Evolutionary conservation across 352 stramenopile species (phyloP).

Genomic region (Pythium brachiatum): DNA sequence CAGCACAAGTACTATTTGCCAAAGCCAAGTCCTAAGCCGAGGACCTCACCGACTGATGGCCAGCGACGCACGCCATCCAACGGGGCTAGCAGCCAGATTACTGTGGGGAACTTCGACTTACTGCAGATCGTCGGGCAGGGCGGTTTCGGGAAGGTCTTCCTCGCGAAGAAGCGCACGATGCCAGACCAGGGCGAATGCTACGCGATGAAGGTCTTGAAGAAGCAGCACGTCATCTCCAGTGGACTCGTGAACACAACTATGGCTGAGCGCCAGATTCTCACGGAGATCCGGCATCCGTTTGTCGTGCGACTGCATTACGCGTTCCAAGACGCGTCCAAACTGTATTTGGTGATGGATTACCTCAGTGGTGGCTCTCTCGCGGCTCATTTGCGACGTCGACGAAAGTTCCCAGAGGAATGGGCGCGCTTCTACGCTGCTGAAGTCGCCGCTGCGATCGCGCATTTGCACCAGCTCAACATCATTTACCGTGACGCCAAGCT

Average conservation of each 20-base stretch:
- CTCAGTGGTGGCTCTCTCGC: constrained; percentile 88
- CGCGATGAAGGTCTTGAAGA: constrained; percentile 98
- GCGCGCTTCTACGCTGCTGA: constrained; percentile 94
- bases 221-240: constrained; percentile 89
- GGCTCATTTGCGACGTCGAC: constrained; percentile 84
- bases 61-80: constrained; percentile 16
- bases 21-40: constrained; percentile 56
- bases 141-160: constrained; percentile 97
- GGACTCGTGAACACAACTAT: constrained; percentile 93
- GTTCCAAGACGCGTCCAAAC: constrained; percentile 92
- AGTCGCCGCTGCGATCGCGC: constrained; percentile 88
- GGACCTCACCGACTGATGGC: constrained; percentile 15
- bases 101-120: constrained; percentile 92
- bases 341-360: constrained; percentile 94
- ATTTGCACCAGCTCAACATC: constrained; percentile 93
- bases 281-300: constrained; percentile 91
- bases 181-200: constrained; percentile 93
- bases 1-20: constrained; percentile 83
- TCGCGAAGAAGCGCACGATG: constrained; percentile 92
- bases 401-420: constrained; percentile 89
- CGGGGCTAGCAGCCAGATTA: constrained; percentile 47
- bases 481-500: constrained; percentile 96
- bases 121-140: constrained; percentile 97
- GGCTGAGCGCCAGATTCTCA: constrained; percentile 91
- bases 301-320: constrained; percentile 94